Base-by-base conservation (phyloP, 805 yeast genomes). In the Soucietia sequanensis region DNA sequence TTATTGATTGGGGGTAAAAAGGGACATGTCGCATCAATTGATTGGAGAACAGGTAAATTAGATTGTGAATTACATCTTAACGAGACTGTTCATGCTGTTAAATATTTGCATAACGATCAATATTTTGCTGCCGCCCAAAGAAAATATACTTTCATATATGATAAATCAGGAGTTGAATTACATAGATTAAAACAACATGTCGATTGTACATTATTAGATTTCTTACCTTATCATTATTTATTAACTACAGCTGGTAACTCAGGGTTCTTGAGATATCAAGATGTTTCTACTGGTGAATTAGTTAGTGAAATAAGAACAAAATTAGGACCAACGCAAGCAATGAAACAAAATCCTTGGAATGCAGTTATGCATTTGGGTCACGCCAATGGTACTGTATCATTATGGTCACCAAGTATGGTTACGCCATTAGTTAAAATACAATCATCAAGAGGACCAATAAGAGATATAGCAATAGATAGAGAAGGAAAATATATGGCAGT, bases 81-180 rank as follows among this genome's bases (percentile, higher is more conserved):
- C 51, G 99, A 93, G 62, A 88, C 97, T 0, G 87, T 90, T 8
- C 77, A 86, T 52, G 93, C 90, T 2, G 96, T 90, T 17, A 85
- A 89, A 52, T 89, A 84, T 62, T 68, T 93, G 42, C 97, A 91
- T 52, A 89, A 84, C 54, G 95, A 90, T 54, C 96, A 89, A 60
- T 89, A 70, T 60, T 89, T 87, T 65, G 99, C 99, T 0, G 96
- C 82, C 12, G 98, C 99, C 2, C 99, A 93, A 64, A 90, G 89
- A 63, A 90, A 88, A 58, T 87, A 91, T 60, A 85, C 93, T 0
- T 93, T 83, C 57, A 85, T 93, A 23, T 93, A 93, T 59, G 96
- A 93, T 60, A 81, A 82, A 46, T 78, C 81, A 42, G 99, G 99
- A 19, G 73, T 83, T 35, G 99, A 93, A 70, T 65, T 93, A 40